Percentiles rank a stretch among this genome's conserved stretches.
These are phyloP conservation scores for Wallacemonas collosoma DNA, from an alignment of 208 protist genomes.

Conservation along the genomic window DNA sequence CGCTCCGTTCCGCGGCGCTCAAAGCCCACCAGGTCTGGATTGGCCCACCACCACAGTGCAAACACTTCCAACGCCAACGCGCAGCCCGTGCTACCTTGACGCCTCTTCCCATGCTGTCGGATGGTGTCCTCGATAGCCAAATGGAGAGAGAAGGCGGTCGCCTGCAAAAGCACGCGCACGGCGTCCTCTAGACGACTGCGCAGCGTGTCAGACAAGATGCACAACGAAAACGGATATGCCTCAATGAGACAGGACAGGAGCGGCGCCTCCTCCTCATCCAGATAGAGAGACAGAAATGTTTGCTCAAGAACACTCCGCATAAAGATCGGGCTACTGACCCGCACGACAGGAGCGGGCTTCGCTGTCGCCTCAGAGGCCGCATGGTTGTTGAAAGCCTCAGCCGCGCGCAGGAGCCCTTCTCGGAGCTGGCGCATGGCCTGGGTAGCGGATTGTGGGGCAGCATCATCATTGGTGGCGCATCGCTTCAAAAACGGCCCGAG, in stretches of 20 bases:
- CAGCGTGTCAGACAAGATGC: constrained; percentile 15
- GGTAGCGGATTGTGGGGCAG: background rate
- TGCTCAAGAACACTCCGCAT: constrained; percentile 24
- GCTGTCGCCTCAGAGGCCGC: too few relatives aligned
- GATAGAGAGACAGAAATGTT: constrained; percentile 16
- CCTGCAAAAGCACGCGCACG: constrained; percentile 27
- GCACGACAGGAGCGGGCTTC: background rate
- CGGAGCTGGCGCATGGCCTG: background rate
- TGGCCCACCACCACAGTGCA: constrained; percentile 73
- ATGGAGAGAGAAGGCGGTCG: constrained; percentile 62
- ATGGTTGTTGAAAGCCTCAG: background rate
- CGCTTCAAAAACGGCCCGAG: background rate
- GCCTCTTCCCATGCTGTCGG: constrained; percentile 19
- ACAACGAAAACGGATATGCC: background rate
- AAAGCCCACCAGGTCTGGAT: constrained; percentile 61
- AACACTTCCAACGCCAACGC: constrained; percentile 54
- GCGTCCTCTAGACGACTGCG: constrained; percentile 25
- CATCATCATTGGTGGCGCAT: background rate
- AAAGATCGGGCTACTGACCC: background rate
- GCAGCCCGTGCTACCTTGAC: background rate
- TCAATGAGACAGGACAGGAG: background rate
- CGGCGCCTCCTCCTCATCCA: background rate
- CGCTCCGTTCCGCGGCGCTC: constrained; percentile 30
- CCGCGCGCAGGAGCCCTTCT: background rate
- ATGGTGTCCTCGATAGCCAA: constrained; percentile 51